phyloP scores from a whole-genome alignment of 139 green algal species.

The Astrephomene gubernaculifera region DNA sequence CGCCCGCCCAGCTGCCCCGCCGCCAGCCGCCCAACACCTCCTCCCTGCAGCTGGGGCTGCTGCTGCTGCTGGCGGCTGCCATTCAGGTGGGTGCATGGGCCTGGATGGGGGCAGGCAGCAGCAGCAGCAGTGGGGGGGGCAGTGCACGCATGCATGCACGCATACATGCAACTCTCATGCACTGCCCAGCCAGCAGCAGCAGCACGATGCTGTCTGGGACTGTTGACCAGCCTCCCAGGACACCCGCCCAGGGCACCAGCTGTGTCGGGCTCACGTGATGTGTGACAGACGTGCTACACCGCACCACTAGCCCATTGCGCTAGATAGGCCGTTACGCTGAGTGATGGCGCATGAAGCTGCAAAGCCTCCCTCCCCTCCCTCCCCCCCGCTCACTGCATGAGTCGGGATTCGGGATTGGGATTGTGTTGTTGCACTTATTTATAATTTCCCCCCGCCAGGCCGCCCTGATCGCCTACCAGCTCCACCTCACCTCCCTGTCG shows the following conservation, averaged over 20 bases:
- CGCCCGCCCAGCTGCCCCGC: not conserved
- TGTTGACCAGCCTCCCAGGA: not conserved
- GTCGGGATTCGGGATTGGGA: no score
- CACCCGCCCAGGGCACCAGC: not conserved
- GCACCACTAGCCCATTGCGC: no score
- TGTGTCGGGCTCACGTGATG: no score
- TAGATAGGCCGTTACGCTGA: no score
- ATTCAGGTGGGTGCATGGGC: not conserved
- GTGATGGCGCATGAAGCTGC: no score
- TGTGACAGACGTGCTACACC: no score
- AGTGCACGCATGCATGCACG: no score
- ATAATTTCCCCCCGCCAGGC: not conserved
- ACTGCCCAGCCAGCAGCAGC: no score
- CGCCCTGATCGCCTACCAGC: not conserved
- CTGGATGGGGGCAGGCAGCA: not conserved
- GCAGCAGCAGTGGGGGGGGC: not conserved
- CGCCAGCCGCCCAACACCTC: not conserved
- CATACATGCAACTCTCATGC: no score
- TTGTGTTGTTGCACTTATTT: no score
- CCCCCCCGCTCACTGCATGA: no score
- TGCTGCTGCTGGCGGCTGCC: slow-evolving; percentile 4
- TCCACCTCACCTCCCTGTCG: not conserved
- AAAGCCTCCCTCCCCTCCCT: not conserved
- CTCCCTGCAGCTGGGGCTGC: slow-evolving; percentile 16
- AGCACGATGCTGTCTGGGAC: no score